phyloP scores from a whole-genome alignment of 495 filamentous ascomycete genomes.

The Chaetomium fimeti region DNA sequence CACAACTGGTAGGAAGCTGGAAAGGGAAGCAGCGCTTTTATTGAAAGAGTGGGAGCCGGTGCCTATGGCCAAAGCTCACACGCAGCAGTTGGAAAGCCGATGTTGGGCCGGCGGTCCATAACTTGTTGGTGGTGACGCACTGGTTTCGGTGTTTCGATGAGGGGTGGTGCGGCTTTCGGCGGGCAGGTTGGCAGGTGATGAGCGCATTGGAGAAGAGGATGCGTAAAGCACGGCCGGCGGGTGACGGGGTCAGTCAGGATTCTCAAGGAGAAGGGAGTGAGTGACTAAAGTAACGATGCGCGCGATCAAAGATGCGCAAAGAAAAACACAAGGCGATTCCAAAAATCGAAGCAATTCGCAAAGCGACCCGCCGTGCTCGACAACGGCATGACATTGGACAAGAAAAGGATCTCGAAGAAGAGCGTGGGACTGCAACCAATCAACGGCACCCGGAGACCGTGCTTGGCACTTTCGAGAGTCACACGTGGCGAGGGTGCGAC shows the following conservation, averaged over 20 bases:
- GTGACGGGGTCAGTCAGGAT: conserved; percentile 7
- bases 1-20: not conserved
- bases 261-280: not conserved
- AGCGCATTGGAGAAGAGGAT: conserved; percentile 33
- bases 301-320: conserved; percentile 15
- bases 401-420: conserved; percentile 11
- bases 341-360: conserved; percentile 27
- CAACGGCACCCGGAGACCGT: not conserved
- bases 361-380: conserved; percentile 1
- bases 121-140: conserved; percentile 27
- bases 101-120: conserved; percentile 36
- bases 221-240: conserved; percentile 3
- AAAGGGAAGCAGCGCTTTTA: conserved; percentile 8
- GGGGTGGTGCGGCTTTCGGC: conserved; percentile 34
- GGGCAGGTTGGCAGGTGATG: conserved; percentile 25
- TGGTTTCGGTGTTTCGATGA: conserved; percentile 24
- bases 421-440: conserved; percentile 6
- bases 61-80: conserved; percentile 32
- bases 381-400: conserved; percentile 19
- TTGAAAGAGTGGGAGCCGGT: not conserved
- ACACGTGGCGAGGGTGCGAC: not conserved
- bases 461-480: not conserved
- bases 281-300: not conserved
- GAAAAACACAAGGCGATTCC: not conserved
- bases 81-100: conserved; percentile 21